These are phyloP conservation scores for Mortierella polycephala DNA, from an alignment of 371 early-diverging fungal species.

Conservation along the genomic window DNA sequence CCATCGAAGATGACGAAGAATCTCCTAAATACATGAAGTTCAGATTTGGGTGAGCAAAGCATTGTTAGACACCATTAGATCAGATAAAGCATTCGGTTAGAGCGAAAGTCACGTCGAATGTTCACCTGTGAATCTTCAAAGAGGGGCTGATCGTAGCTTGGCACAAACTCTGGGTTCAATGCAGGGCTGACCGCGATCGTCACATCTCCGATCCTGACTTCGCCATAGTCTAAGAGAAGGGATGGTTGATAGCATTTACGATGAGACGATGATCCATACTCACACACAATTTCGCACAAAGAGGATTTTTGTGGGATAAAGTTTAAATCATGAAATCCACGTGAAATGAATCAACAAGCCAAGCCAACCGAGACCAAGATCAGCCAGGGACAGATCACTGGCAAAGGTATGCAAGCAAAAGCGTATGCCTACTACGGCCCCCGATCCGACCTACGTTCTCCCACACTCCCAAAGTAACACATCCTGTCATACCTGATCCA, in stretches of 20 bases:
- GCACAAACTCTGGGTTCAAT: constrained; percentile 71
- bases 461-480: background rate
- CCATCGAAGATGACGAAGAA: constrained; percentile 78
- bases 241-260: background rate
- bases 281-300: too few species aligned
- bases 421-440: background rate
- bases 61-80: too few species aligned
- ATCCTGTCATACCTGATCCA: constrained; percentile 19
- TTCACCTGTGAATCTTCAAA: constrained; percentile 75
- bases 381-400: background rate
- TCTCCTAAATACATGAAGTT: constrained; percentile 60
- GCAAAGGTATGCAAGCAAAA: background rate
- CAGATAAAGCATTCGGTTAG: too few species aligned
- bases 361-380: constrained; percentile 8
- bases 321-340: constrained; percentile 18
- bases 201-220: constrained; percentile 70
- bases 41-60: background rate
- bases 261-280: background rate
- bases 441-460: too few species aligned
- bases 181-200: constrained; percentile 66
- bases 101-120: too few species aligned
- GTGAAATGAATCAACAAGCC: constrained; percentile 21
- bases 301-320: background rate
- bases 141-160: constrained; percentile 67
- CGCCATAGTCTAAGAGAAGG: constrained; percentile 41